Conservation (phyloP, 768 basidiomycete species). For the Leccinellum albellum region DNA sequence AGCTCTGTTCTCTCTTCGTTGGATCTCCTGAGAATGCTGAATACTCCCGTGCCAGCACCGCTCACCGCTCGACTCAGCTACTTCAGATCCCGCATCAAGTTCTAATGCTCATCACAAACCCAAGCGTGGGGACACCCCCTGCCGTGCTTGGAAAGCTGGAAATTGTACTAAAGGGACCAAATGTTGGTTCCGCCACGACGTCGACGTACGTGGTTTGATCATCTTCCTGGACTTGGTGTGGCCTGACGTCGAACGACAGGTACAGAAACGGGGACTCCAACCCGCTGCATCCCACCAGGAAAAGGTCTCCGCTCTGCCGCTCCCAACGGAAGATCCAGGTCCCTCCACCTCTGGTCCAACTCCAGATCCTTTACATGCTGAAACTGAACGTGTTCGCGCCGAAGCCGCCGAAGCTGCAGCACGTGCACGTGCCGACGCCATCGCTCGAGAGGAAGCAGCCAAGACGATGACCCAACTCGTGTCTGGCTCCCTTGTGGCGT, state of each 20-base stretch:
- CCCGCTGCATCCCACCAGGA: not conserved
- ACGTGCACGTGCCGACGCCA: conserved; percentile 11
- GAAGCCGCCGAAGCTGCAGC: conserved; percentile 16
- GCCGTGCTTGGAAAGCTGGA: conserved; percentile 36
- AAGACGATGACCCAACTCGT: conserved; percentile 41
- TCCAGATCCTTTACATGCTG: not conserved
- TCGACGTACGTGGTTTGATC: conserved; percentile 25
- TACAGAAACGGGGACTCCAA: conserved; percentile 14
- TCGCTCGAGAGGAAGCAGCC: conserved; percentile 37
- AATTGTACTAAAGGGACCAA: conserved; percentile 34
- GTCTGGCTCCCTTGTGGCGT: conserved; percentile 46
- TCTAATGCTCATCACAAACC: conserved; percentile 17
- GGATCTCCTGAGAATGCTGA: not conserved
- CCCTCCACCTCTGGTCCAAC: not conserved
- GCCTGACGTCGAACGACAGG: not conserved
- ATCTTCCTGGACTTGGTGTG: not conserved
- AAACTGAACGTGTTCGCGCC: not conserved
- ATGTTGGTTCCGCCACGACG: conserved; percentile 35
- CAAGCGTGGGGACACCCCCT: conserved; percentile 22
- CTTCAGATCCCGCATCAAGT: not conserved
- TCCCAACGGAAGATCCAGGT: not conserved
- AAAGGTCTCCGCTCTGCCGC: not conserved
- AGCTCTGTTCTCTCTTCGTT: not conserved
- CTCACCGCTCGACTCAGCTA: not conserved
- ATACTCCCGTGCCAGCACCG: not conserved